A percentile compares a stretch with the other conserved stretches of the same genome.
These are phyloP conservation scores for Mortierella sp. DNA, from an alignment of 371 early-diverging fungal species.

Conservation along the genomic window DNA sequence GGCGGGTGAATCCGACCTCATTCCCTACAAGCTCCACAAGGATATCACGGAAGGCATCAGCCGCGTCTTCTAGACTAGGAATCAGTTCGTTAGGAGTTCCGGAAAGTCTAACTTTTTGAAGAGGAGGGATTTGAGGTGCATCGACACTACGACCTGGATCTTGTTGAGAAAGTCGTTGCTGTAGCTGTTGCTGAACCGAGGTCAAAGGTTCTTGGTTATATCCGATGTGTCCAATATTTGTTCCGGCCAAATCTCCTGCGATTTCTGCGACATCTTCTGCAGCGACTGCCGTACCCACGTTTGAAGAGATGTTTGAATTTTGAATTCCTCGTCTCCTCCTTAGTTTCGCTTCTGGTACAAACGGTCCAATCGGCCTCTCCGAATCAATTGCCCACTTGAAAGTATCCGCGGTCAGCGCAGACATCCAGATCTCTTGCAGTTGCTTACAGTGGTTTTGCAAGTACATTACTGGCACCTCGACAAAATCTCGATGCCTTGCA, in stretches of 20 bases:
- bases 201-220: not conserved
- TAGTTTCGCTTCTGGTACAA: slow-evolving; percentile 9
- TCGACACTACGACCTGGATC: not conserved
- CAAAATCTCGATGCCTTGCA: slow-evolving; percentile 14
- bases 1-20: slow-evolving; percentile 26
- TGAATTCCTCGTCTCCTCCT: not conserved
- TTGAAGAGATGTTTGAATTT: too few species aligned
- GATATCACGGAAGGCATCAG: slow-evolving; percentile 43
- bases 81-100: slow-evolving; percentile 31
- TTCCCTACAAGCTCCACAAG: slow-evolving; percentile 28
- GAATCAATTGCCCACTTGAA: slow-evolving; percentile 41
- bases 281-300: not conserved
- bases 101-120: slow-evolving; percentile 22
- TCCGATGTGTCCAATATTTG: not conserved
- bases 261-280: not conserved
- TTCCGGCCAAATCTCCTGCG: not conserved
- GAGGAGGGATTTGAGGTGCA: not conserved
- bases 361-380: slow-evolving; percentile 7
- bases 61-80: slow-evolving; percentile 32
- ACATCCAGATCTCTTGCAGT: slow-evolving; percentile 36
- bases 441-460: slow-evolving; percentile 10
- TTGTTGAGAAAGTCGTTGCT: not conserved
- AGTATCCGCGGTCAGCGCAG: slow-evolving; percentile 7
- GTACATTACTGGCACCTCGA: slow-evolving; percentile 5
- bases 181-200: not conserved